These are phyloP conservation scores for Sugiyamaella mastotermitis DNA, from an alignment of 805 yeast genomes.

Conservation along the genomic window DNA sequence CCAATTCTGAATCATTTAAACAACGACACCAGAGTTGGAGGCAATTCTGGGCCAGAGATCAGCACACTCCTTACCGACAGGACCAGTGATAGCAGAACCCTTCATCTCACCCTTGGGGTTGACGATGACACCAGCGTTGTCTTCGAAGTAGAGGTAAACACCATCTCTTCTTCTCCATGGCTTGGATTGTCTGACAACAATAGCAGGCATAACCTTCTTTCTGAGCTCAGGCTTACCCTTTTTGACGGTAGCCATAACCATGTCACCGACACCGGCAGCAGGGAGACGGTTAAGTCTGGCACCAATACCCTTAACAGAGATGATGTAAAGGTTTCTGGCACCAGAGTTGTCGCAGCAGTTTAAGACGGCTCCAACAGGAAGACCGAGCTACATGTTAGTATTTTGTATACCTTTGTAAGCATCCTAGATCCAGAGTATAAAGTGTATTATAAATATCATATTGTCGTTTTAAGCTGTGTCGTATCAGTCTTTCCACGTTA, in stretches of 20 bases:
- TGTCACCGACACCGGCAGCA: conserved; percentile 99
- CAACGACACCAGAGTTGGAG: conserved; percentile 99
- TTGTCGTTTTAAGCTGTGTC: too few relatives aligned
- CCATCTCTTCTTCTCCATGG: conserved; percentile 99
- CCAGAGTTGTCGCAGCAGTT: conserved; percentile 99
- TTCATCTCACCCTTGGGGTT: conserved; percentile 99
- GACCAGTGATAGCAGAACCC: conserved; percentile 99
- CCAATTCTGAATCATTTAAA: too few relatives aligned
- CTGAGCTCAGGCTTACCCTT: conserved; percentile 99
- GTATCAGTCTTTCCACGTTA: too few relatives aligned
- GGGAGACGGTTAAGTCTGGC: conserved; percentile 99
- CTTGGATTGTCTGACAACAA: conserved; percentile 98
- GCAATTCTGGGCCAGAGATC: conserved; percentile 99
- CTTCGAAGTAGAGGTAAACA: conserved; percentile 98
- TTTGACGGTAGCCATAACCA: conserved; percentile 84
- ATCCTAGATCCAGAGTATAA: neutral
- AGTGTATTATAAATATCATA: too few relatives aligned
- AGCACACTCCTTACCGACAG: conserved; percentile 99
- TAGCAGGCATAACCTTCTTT: conserved; percentile 99
- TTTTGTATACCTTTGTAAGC: neutral
- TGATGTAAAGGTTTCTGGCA: conserved; percentile 98
- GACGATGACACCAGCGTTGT: conserved; percentile 99
- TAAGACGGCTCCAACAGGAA: conserved; percentile 99
- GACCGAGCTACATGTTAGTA: conserved; percentile 66
- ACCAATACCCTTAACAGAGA: conserved; percentile 99